Percentiles rank a stretch among this genome's conserved stretches.
Evolutionary conservation across 495 filamentous ascomycete species (phyloP).

Genomic region (Aspergillus avenaceus): DNA sequence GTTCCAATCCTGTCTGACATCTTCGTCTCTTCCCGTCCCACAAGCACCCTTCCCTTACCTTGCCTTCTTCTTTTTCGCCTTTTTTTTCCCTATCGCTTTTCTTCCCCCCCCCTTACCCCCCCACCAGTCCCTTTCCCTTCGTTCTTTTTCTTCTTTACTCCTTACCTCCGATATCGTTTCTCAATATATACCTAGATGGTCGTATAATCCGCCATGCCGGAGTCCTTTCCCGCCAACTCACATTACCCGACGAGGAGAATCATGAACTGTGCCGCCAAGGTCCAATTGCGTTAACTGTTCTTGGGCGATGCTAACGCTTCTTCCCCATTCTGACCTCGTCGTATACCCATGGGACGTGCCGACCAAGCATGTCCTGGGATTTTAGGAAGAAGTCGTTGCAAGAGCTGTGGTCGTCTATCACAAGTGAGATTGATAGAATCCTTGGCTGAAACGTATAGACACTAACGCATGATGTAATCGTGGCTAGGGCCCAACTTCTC

Average conservation of each 20-base stretch:
- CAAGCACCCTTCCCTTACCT: background rate
- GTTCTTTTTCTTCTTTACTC: background rate
- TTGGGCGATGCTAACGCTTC: conserved; percentile 1
- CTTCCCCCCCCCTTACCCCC: background rate
- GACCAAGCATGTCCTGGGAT: conserved; percentile 15
- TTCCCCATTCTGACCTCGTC: conserved; percentile 1
- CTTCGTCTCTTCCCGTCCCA: background rate
- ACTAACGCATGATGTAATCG: conserved; percentile 2
- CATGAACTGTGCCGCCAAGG: background rate
- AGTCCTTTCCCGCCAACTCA: background rate
- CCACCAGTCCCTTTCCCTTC: background rate
- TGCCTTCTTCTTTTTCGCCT: background rate
- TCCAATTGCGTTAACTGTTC: conserved; percentile 1
- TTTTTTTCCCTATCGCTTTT: background rate
- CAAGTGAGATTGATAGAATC: too few species aligned
- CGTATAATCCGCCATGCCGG: conserved; percentile 1
- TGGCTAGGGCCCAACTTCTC: conserved; percentile 3
- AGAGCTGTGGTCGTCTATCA: conserved; percentile 9
- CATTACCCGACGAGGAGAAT: conserved; percentile 2
- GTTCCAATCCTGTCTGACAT: background rate
- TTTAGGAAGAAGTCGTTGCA: conserved; percentile 7
- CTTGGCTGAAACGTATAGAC: too few species aligned
- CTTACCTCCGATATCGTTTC: background rate
- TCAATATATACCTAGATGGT: background rate
- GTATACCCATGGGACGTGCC: conserved; percentile 12